phyloP scores from a whole-genome alignment of 148 eudicot species.

The Beta vulgaris region DNA sequence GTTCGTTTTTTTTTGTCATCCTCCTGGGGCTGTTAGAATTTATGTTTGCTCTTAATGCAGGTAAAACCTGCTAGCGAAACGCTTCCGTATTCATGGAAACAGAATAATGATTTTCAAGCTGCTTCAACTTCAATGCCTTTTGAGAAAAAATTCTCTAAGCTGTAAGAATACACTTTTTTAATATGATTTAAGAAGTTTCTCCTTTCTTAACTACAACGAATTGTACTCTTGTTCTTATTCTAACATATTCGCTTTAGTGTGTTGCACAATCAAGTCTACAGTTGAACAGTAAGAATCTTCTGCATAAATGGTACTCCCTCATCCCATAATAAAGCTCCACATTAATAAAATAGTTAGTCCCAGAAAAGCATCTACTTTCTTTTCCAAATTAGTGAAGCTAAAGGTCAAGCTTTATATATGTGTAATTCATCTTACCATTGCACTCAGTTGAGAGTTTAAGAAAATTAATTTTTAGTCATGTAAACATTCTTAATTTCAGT shows the following conservation, averaged over 20 bases:
- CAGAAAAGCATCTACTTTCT: background rate
- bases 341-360: background rate
- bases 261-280: conserved; percentile 2
- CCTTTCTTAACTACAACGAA: background rate
- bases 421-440: no score
- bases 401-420: background rate
- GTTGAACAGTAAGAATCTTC: conserved; percentile 1
- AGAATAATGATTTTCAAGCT: conserved; percentile 37
- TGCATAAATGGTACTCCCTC: conserved; percentile 3
- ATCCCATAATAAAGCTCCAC: background rate
- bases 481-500: background rate
- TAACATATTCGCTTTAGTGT: conserved; percentile 2
- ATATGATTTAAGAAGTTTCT: background rate
- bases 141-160: conserved; percentile 60
- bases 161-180: conserved; percentile 51
- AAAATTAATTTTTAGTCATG: no score
- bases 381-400: background rate
- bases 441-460: background rate
- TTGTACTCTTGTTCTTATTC: background rate
- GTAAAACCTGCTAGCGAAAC: conserved; percentile 39
- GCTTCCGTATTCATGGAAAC: conserved; percentile 54
- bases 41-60: conserved; percentile 29
- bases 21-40: background rate
- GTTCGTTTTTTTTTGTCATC: background rate
- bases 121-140: conserved; percentile 38